phyloP scores from a whole-genome alignment of 2,329 filamentous ascomycete genomes.

The Penicillium sclerotiorum region DNA sequence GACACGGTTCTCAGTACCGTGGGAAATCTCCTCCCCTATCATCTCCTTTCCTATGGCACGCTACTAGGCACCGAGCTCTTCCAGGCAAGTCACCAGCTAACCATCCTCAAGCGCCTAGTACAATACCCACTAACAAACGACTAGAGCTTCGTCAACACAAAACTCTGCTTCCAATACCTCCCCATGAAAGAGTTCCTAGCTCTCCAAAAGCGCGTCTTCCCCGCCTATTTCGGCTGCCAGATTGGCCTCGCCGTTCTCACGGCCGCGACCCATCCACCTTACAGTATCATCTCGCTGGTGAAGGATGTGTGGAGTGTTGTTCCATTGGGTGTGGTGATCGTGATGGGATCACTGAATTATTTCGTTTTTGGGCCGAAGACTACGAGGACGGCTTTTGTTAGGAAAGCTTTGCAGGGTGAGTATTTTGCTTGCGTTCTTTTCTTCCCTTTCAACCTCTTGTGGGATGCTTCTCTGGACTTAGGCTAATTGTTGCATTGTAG shows the following conservation, averaged over 20 bases:
- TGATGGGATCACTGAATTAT: constrained; percentile 40
- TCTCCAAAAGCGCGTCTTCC: constrained; percentile 45
- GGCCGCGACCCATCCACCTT: constrained; percentile 36
- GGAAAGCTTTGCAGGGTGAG: constrained; percentile 28
- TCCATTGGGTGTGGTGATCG: constrained; percentile 33
- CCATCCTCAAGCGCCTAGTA: background rate
- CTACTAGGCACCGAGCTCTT: constrained; percentile 45
- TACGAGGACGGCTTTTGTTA: constrained; percentile 36
- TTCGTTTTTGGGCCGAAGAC: constrained; percentile 40
- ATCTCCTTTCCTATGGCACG: constrained; percentile 44
- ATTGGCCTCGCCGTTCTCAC: constrained; percentile 38
- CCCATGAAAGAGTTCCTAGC: constrained; percentile 41
- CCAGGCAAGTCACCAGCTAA: constrained; percentile 21
- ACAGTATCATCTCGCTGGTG: constrained; percentile 32
- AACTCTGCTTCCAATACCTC: constrained; percentile 39
- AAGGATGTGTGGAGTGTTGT: constrained; percentile 24
- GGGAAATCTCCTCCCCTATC: constrained; percentile 33
- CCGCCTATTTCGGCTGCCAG: constrained; percentile 44
- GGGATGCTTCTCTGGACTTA: no score
- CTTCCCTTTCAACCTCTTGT: no score
- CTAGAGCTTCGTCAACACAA: constrained; percentile 46
- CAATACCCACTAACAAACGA: background rate
- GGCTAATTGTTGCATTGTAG: no score
- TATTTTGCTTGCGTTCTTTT: background rate
- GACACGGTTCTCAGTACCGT: constrained; percentile 10